Evolutionary conservation across 352 stramenopile genomes (phyloP).

Genomic region (Phytophthora pluvialis): DNA sequence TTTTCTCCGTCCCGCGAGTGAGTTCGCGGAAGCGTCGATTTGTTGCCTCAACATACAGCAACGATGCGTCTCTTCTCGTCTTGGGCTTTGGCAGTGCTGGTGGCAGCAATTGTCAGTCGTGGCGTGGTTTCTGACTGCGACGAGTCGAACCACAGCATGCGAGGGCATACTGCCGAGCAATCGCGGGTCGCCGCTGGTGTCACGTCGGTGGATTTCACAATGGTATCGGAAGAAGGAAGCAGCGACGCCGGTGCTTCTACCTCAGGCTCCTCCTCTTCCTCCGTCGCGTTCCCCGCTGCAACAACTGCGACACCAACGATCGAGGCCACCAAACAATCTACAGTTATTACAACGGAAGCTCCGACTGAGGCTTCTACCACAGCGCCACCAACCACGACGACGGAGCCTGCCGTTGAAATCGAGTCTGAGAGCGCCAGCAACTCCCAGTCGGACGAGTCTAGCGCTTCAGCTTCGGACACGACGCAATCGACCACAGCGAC

Average conservation of each 20-base stretch:
- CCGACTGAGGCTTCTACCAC: conserved; percentile 3
- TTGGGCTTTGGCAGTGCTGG: background rate
- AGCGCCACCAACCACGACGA: conserved; percentile 1
- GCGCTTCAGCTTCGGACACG: conserved; percentile 1
- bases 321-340: background rate
- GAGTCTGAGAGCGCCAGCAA: background rate
- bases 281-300: conserved; percentile 1
- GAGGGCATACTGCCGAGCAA: conserved; percentile 4
- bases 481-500: conserved; percentile 5
- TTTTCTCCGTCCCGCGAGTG: conserved; percentile 18
- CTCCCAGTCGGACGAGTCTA: conserved; percentile 12
- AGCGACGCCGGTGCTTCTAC: background rate
- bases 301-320: conserved; percentile 5
- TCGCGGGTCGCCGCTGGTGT: background rate
- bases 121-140: conserved; percentile 11
- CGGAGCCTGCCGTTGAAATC: background rate
- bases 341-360: background rate
- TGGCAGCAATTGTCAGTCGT: background rate
- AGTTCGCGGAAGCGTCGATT: background rate
- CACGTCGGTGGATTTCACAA: conserved; percentile 4
- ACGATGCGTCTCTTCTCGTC: conserved; percentile 13
- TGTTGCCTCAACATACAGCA: conserved; percentile 2
- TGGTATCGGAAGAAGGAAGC: background rate
- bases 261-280: conserved; percentile 8
- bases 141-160: conserved; percentile 11